Conservation (phyloP, 148 eudicot genomes). For the Chenopodium berlandieri region DNA sequence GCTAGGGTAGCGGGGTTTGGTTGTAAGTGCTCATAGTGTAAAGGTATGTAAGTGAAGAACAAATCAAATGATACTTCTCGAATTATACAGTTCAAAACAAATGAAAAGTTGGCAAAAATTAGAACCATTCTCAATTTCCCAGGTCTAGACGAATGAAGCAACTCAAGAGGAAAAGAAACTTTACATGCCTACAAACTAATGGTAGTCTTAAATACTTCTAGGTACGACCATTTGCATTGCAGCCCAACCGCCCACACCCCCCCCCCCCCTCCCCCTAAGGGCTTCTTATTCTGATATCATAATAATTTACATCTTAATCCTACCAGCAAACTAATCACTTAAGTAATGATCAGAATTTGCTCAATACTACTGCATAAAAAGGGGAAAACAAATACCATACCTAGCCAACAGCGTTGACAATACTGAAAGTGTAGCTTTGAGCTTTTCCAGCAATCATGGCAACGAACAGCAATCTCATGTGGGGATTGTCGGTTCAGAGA, state of each 20-base stretch:
- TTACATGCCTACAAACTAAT: too few relatives aligned
- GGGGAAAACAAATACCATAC: slow-evolving; percentile 38
- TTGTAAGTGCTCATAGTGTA: too few relatives aligned
- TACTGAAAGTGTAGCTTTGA: slow-evolving; percentile 59
- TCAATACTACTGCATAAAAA: not conserved
- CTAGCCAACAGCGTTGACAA: slow-evolving; percentile 88
- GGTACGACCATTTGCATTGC: too few relatives aligned
- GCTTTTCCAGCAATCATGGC: slow-evolving; percentile 88
- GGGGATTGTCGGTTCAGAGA: slow-evolving; percentile 32
- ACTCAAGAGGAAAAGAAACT: too few relatives aligned
- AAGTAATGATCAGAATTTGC: not conserved
- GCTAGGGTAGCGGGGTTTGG: too few relatives aligned
- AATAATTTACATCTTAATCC: not conserved
- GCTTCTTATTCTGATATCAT: not conserved
- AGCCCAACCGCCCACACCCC: not conserved
- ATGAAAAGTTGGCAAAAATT: not conserved
- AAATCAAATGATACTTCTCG: not conserved
- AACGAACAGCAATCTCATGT: slow-evolving; percentile 41
- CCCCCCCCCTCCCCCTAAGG: not conserved
- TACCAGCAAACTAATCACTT: not conserved
- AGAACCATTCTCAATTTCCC: not conserved
- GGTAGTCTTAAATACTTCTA: too few relatives aligned
- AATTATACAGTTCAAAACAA: not conserved
- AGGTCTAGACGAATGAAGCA: too few relatives aligned
- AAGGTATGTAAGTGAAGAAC: not conserved